Conservation (phyloP, 805 yeast genomes). For the Yarrowia keelungensis region DNA sequence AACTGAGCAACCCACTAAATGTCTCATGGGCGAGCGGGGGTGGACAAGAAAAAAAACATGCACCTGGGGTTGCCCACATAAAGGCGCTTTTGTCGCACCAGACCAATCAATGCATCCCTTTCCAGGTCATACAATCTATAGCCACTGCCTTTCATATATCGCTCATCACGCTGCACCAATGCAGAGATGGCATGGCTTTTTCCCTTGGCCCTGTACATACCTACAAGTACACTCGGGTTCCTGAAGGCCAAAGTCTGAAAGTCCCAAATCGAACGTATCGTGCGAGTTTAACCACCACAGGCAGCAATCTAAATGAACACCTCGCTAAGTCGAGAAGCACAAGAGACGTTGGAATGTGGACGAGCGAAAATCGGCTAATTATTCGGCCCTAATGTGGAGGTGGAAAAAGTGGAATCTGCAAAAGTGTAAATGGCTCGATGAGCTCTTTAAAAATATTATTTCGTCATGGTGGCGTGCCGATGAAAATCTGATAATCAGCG, state of each 20-base stretch:
- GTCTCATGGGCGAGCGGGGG: constrained; percentile 1
- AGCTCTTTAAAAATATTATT: not conserved
- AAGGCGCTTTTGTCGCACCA: not conserved
- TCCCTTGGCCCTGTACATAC: constrained; percentile 9
- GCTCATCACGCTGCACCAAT: constrained; percentile 9
- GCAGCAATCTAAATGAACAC: constrained; percentile 2
- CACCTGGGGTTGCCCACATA: constrained; percentile 1
- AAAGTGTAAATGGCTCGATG: not conserved
- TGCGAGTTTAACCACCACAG: not conserved
- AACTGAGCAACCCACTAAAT: constrained; percentile 21
- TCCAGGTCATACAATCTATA: not conserved
- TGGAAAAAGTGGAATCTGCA: too few relatives aligned
- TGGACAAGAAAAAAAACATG: not conserved
- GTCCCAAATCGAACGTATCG: not conserved
- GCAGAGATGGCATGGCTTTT: constrained; percentile 2
- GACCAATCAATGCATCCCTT: too few relatives aligned
- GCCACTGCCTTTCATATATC: not conserved
- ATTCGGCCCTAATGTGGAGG: constrained; percentile 5
- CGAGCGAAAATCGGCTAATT: constrained; percentile 10
- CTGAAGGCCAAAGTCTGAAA: constrained; percentile 10
- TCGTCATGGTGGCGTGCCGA: constrained; percentile 13
- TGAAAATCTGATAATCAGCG: too few relatives aligned
- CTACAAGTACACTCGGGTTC: constrained; percentile 25
- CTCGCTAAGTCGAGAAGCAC: not conserved
- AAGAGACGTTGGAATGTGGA: constrained; percentile 6